phyloP scores from a whole-genome alignment of 306 rosid species.

The Trifolium repens region DNA sequence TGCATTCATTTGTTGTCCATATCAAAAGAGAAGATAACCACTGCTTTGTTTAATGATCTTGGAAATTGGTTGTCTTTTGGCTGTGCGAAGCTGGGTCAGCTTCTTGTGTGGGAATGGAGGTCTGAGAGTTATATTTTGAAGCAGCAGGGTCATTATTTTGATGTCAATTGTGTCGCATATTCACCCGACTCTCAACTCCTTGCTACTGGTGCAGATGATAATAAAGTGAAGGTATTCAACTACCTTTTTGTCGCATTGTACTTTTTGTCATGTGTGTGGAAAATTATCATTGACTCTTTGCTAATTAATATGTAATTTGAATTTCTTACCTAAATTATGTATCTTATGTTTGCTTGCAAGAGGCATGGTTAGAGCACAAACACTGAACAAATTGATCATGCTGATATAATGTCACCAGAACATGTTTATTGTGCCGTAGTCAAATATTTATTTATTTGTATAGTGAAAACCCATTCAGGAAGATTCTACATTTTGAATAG shows the following conservation, averaged over 20 bases:
- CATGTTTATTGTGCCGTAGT: neutral
- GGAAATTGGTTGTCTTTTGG: conserved; percentile 95
- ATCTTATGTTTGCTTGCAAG: too few species aligned
- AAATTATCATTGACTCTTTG: too few species aligned
- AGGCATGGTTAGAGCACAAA: neutral
- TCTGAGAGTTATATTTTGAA: conserved; percentile 89
- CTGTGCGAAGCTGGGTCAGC: conserved; percentile 89
- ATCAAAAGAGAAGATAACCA: conserved; percentile 83
- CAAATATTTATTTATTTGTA: neutral
- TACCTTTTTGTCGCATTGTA: conserved; percentile 14
- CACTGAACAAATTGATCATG: neutral
- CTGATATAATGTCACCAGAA: neutral
- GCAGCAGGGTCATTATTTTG: conserved; percentile 99
- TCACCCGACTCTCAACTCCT: conserved; percentile 82
- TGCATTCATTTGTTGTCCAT: conserved; percentile 81
- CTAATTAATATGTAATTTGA: neutral
- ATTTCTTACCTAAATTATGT: neutral
- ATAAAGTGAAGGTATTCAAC: conserved; percentile 83
- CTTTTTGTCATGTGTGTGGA: conserved; percentile 2
- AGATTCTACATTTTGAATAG: neutral
- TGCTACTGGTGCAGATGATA: conserved; percentile 98
- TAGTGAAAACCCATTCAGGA: neutral
- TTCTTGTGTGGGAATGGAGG: conserved; percentile 98
- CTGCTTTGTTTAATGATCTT: conserved; percentile 76
- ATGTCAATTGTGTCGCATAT: conserved; percentile 85